phyloP scores from a whole-genome alignment of 2,329 filamentous ascomycete genomes.

The Cyclaneusma minus region DNA sequence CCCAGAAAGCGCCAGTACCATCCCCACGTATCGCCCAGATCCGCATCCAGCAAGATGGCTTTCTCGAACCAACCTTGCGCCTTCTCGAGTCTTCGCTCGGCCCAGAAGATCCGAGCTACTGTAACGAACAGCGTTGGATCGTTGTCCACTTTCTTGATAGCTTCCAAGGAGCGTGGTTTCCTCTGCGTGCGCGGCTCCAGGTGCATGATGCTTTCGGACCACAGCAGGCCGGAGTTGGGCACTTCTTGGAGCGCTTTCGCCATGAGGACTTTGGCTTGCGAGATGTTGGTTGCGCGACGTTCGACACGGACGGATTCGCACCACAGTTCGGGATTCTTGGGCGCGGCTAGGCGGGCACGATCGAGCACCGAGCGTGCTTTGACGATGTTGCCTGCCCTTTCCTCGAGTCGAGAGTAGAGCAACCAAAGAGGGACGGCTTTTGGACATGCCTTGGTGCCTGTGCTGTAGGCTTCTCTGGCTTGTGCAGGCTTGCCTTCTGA shows the following conservation, averaged over 20 bases:
- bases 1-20: constrained; percentile 93
- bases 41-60: constrained; percentile 73
- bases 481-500: constrained; percentile 62
- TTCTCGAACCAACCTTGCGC: constrained; percentile 97
- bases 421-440: constrained; percentile 81
- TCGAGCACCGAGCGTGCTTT: constrained; percentile 92
- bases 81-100: constrained; percentile 80
- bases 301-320: constrained; percentile 90
- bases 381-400: constrained; percentile 66
- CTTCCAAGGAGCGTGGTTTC: constrained; percentile 80
- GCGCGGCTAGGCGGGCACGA: constrained; percentile 72
- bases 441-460: constrained; percentile 75
- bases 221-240: constrained; percentile 73
- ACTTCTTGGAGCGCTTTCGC: constrained; percentile 85
- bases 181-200: constrained; percentile 84
- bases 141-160: constrained; percentile 92
- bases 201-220: constrained; percentile 92
- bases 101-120: constrained; percentile 92
- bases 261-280: constrained; percentile 84
- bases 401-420: constrained; percentile 75
- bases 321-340: constrained; percentile 75
- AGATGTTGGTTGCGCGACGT: constrained; percentile 66
- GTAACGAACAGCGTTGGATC: constrained; percentile 81
- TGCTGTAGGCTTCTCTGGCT: constrained; percentile 77
- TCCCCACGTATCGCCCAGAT: constrained; percentile 86